phyloP scores from a whole-genome alignment of 75 land plant species.

The Cunninghamia lanceolata region DNA sequence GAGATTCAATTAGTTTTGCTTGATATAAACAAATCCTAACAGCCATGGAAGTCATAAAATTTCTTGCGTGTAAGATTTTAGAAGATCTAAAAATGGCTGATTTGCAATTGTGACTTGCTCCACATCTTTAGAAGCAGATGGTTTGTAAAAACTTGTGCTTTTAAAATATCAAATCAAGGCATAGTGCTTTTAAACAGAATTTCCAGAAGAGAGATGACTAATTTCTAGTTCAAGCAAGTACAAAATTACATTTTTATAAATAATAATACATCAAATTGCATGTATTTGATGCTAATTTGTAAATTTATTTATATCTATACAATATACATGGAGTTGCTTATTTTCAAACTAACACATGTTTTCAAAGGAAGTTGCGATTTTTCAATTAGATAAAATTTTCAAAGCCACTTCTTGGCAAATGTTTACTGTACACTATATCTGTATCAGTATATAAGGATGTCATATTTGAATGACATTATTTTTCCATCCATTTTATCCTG shows the following conservation, averaged over 20 bases:
- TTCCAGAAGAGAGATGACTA: neutral
- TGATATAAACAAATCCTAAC: neutral
- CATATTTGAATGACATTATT: neutral
- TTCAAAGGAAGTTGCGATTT: neutral
- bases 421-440: neutral
- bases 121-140: neutral
- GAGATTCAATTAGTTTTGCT: neutral
- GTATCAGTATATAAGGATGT: neutral
- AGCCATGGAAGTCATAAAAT: neutral
- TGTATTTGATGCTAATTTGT: no score
- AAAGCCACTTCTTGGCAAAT: neutral
- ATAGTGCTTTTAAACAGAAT: no score
- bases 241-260: no score
- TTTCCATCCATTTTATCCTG: neutral
- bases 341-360: neutral
- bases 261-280: no score
- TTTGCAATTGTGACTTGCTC: neutral
- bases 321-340: neutral
- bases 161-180: neutral
- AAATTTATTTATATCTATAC: neutral
- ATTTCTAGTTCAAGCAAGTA: neutral
- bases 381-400: neutral
- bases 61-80: neutral
- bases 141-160: neutral
- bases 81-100: no score